phyloP scores from a whole-genome alignment of 2,329 filamentous ascomycete genomes.

The Penicillium sp. region DNA sequence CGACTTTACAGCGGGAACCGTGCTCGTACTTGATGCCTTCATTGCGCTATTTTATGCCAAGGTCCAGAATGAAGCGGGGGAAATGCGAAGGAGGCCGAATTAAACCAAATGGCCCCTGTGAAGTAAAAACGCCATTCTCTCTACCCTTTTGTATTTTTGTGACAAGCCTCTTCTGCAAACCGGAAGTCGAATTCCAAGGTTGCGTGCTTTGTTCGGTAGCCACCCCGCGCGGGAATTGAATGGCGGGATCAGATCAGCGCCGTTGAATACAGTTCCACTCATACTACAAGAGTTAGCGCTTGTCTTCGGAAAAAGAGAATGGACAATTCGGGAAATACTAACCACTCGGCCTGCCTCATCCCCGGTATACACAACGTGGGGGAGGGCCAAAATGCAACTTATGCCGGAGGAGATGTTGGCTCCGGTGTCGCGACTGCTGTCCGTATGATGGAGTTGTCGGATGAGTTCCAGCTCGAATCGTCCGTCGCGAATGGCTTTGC shows the following conservation, averaged over 20 bases:
- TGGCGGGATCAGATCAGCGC: constrained; percentile 33
- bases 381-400: constrained; percentile 80
- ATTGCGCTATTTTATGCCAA: background rate
- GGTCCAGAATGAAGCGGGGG: background rate
- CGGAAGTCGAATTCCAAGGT: background rate
- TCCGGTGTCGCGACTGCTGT: constrained; percentile 63
- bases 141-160: constrained; percentile 1
- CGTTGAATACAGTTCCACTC: constrained; percentile 59
- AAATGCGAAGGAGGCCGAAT: background rate
- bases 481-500: constrained; percentile 57
- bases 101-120: background rate
- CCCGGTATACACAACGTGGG: constrained; percentile 82
- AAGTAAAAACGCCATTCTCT: background rate
- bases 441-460: constrained; percentile 76
- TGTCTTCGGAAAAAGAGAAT: background rate
- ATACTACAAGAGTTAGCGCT: constrained; percentile 43
- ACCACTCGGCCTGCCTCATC: constrained; percentile 92
- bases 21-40: background rate
- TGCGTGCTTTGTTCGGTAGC: constrained; percentile 6
- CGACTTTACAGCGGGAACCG: background rate
- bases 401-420: constrained; percentile 63
- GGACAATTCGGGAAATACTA: constrained; percentile 41
- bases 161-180: background rate
- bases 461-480: constrained; percentile 76
- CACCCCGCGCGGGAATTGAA: constrained; percentile 2